Base-by-base conservation (phyloP, 495 filamentous ascomycete genomes). In the Penicillium maclennaniae region DNA sequence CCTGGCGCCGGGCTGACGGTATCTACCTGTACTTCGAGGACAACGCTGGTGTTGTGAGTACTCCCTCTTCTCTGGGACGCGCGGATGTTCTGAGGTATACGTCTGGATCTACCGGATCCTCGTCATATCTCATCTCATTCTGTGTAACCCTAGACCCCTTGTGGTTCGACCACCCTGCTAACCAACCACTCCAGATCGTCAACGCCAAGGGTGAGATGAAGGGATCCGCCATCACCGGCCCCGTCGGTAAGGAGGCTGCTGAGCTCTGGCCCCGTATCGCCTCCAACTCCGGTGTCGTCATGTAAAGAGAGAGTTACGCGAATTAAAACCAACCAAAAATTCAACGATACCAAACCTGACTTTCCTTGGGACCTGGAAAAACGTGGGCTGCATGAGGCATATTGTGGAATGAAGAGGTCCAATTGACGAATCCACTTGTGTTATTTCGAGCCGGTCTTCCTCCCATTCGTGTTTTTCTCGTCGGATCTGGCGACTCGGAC, bases 121-220 rank as follows among this genome's bases (percentile, higher is more conserved):
- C 10, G 31, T 12, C 1, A 4, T 34, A 12, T 14, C 31, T 34
- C 31, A 14, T 26, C 49, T 49, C 15, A 36, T 53, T 19, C 16
- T 20, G 34, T 19, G n/a, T 12, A 17, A 16, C 42, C 10, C 31
- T 12, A 34, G 31, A 14, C 31, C 8, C 31, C 31, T 14, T 4
- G 15, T 14, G 3, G 1, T 14, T 14, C 31, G 8, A 34, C 31
- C 31, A 34, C 1, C 8, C n/a, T 16, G n/a, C 38, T 25, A 52
- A 40, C 15, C 12, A 15, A 3, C 16, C 36, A 36, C 38, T 45
- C 43, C 49, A 95, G 91, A 99, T 97, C 69, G 95, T 99, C 82
- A 99, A 99, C 83, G 90, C 91, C 77, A 99, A 99, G 87, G 93
- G 93, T 79, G 93, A 99, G 82, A 99, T 99, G 93, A 99, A 99